Conservation (phyloP, 257 asterid genomes). For the Nicotiana noctiflora region DNA sequence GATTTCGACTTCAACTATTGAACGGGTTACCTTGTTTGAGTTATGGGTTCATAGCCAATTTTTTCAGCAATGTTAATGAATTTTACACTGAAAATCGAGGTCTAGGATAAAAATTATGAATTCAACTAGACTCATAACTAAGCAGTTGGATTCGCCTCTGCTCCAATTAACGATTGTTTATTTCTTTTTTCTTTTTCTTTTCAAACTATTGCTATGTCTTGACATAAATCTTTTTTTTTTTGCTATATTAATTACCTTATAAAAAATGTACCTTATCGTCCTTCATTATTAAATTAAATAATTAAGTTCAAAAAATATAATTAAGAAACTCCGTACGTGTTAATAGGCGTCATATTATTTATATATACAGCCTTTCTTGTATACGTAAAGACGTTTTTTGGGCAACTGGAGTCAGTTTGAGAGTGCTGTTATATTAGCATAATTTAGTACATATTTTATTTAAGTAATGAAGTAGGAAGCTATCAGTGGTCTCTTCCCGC, state of each 20-base stretch:
- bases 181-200: not conserved
- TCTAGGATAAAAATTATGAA: too few species aligned
- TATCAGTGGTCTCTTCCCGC: not conserved
- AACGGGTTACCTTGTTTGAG: too few species aligned
- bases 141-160: too few species aligned
- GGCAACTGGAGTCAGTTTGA: not conserved
- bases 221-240: too few species aligned
- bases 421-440: not conserved
- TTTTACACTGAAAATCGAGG: too few species aligned
- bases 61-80: too few species aligned
- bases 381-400: not conserved
- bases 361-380: not conserved
- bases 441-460: not conserved
- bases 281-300: not conserved
- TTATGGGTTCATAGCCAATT: too few species aligned
- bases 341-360: not conserved
- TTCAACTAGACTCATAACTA: too few species aligned
- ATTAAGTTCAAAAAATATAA: not conserved
- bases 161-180: too few species aligned
- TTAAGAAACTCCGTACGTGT: not conserved
- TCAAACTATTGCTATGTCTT: too few species aligned
- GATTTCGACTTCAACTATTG: too few species aligned
- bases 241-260: too few species aligned
- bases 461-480: conserved; percentile 1
- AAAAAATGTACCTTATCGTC: not conserved